Percentiles rank a stretch among this genome's conserved stretches.
Evolutionary conservation across 495 filamentous ascomycete species (phyloP).

Genomic region (Hyaloscypha variabilis): DNA sequence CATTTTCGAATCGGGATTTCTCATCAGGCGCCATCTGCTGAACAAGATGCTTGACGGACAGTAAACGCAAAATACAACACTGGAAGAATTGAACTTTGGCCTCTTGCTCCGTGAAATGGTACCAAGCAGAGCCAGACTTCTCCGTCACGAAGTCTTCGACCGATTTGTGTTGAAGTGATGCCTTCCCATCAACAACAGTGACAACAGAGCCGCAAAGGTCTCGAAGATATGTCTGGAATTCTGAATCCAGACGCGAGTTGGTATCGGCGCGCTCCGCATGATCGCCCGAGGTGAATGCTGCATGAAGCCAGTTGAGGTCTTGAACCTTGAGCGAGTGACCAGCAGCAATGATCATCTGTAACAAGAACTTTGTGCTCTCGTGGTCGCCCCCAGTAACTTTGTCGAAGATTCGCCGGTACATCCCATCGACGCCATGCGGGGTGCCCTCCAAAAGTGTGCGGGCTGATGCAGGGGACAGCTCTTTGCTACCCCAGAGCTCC

Average conservation of each 20-base stretch:
- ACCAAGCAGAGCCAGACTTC: conserved; percentile 1
- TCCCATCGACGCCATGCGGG: conserved; percentile 1
- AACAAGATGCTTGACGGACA: neutral
- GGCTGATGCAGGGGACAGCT: neutral
- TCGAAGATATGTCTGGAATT: conserved; percentile 2
- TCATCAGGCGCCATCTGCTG: conserved; percentile 1
- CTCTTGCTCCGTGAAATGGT: conserved; percentile 2
- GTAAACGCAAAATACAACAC: conserved; percentile 1
- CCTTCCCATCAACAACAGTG: conserved; percentile 1
- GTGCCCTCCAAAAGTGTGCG: conserved; percentile 1
- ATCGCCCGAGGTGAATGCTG: conserved; percentile 1
- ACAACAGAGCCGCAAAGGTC: conserved; percentile 1
- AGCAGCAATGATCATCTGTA: conserved; percentile 2
- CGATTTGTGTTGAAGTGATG: conserved; percentile 1
- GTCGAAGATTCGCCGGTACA: conserved; percentile 1
- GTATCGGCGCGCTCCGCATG: conserved; percentile 1
- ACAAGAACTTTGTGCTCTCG: neutral
- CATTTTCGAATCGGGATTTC: conserved; percentile 1
- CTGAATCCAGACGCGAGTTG: conserved; percentile 1
- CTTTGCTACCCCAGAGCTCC: conserved; percentile 1
- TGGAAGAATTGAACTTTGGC: neutral
- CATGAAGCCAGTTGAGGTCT: conserved; percentile 2
- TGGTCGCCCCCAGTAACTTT: conserved; percentile 1
- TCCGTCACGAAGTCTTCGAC: conserved; percentile 1
- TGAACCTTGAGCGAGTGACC: neutral